A percentile compares a stretch with the other conserved stretches of the same genome.
Conservation (phyloP, 1,139 yeast species). For the Saccharomycopsis crataegensis region DNA sequence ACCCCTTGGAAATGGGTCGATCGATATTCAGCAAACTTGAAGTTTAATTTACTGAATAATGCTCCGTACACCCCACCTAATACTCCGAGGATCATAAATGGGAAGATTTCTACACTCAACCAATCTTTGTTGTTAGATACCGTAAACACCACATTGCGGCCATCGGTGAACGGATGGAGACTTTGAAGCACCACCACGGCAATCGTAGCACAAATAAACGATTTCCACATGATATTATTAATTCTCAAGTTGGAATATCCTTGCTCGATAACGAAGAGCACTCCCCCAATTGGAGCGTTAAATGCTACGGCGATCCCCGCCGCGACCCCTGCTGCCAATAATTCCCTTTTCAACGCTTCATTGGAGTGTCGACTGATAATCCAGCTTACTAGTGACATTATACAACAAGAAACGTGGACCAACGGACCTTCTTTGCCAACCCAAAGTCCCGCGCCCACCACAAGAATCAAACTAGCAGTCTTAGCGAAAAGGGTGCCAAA, state of each 20-base stretch:
- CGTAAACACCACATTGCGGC: slow-evolving; percentile 51
- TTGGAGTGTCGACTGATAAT: slow-evolving; percentile 24
- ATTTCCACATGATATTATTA: slow-evolving; percentile 68
- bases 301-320: slow-evolving; percentile 93
- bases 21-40: slow-evolving; percentile 35
- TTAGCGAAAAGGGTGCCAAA: slow-evolving; percentile 42
- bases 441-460: slow-evolving; percentile 81
- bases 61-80: slow-evolving; percentile 66
- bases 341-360: slow-evolving; percentile 46
- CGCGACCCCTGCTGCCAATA: slow-evolving; percentile 79
- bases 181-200: slow-evolving; percentile 62
- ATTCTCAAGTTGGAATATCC: slow-evolving; percentile 58
- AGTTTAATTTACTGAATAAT: slow-evolving; percentile 42
- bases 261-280: slow-evolving; percentile 73
- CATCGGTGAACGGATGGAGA: slow-evolving; percentile 51
- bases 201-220: slow-evolving; percentile 69
- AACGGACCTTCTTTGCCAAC: slow-evolving; percentile 92
- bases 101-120: slow-evolving; percentile 61
- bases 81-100: slow-evolving; percentile 60
- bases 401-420: slow-evolving; percentile 78
- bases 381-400: slow-evolving; percentile 34
- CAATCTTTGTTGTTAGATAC: slow-evolving; percentile 69
- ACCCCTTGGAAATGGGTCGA: not conserved
- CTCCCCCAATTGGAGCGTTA: slow-evolving; percentile 94
- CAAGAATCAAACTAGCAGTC: slow-evolving; percentile 48